These are phyloP conservation scores for Ophiostoma himal-ulmi DNA, from an alignment of 2,329 filamentous ascomycete species.

Conservation along the genomic window DNA sequence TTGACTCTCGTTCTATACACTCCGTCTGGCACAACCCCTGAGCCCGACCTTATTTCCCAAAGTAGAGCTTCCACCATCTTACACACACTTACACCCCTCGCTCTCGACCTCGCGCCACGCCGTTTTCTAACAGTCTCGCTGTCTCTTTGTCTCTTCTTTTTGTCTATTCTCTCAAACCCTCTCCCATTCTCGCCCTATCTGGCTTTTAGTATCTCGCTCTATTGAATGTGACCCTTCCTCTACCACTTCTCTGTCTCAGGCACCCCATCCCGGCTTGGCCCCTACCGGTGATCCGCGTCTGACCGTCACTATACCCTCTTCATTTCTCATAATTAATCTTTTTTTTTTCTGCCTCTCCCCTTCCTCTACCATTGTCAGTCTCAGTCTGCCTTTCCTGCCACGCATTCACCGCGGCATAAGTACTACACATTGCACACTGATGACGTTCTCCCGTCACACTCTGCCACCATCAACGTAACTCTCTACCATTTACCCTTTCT, in stretches of 20 bases:
- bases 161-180: too few species aligned
- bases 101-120: conserved; percentile 37
- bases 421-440: not conserved
- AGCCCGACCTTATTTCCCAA: not conserved
- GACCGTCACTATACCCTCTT: conserved; percentile 34
- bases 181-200: not conserved
- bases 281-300: conserved; percentile 47
- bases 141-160: not conserved
- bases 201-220: not conserved
- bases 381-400: conserved; percentile 26
- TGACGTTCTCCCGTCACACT: conserved; percentile 5
- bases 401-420: not conserved
- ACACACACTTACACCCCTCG: conserved; percentile 33
- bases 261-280: conserved; percentile 45
- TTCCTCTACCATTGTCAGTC: not conserved
- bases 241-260: conserved; percentile 40
- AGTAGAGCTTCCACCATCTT: not conserved
- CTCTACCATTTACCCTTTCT: not conserved
- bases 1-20: not conserved
- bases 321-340: not conserved
- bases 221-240: conserved; percentile 18
- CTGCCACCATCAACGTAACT: not conserved
- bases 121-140: not conserved
- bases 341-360: not conserved
- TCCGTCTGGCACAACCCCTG: not conserved